phyloP scores from a whole-genome alignment of 1,139 yeast species.

The Blastobotrys raffinosifermentans region DNA sequence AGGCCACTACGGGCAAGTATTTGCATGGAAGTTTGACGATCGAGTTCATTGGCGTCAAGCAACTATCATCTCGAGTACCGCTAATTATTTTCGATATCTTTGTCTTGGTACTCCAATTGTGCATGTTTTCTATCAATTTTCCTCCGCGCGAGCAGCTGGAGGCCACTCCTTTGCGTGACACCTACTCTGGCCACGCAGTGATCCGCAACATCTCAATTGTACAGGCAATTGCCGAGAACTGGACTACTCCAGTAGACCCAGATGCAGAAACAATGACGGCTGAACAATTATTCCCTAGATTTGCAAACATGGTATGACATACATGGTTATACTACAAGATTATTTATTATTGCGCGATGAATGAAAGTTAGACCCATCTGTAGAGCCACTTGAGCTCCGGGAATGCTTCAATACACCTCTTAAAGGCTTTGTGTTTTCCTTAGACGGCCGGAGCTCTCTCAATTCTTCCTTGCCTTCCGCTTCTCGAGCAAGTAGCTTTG shows the following conservation, averaged over 20 bases:
- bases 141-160: constrained; percentile 8
- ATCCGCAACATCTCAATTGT: constrained; percentile 18
- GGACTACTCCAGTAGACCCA: constrained; percentile 6
- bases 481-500: constrained; percentile 15
- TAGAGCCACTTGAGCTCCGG: too few relatives aligned
- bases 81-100: constrained; percentile 23
- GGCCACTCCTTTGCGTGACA: constrained; percentile 2
- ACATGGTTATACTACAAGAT: too few relatives aligned
- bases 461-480: too few relatives aligned
- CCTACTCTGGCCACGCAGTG: constrained; percentile 22
- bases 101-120: constrained; percentile 21
- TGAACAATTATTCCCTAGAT: too few relatives aligned
- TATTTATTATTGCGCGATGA: too few relatives aligned
- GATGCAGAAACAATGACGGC: not conserved
- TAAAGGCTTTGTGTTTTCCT: too few relatives aligned
- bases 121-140: constrained; percentile 21
- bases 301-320: too few relatives aligned
- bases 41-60: constrained; percentile 31
- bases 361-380: too few relatives aligned
- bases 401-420: too few relatives aligned
- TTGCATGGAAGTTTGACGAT: constrained; percentile 34
- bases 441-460: too few relatives aligned
- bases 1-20: constrained; percentile 19
- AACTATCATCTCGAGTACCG: constrained; percentile 16
- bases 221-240: constrained; percentile 8